Base-by-base conservation (phyloP, 768 basidiomycete species). In the Amyloporia xantha region DNA sequence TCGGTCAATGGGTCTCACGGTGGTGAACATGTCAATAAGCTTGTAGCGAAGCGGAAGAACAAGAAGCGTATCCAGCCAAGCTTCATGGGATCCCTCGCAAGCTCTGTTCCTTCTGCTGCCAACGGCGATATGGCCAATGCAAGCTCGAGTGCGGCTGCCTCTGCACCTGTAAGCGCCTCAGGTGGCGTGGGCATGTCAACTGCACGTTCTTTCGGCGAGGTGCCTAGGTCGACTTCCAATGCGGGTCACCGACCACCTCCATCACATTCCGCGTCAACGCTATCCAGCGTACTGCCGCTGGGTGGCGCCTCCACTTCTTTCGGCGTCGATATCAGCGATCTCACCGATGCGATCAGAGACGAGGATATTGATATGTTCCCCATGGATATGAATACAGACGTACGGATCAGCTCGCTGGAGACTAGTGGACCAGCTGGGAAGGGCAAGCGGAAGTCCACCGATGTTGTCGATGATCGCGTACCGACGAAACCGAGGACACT, bases 21-120 rank as follows among this genome's bases (percentile, higher is more conserved):
- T 1, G 78, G 75, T 13, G 85, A 86, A 62, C 71, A 76, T 41
- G 75, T 89, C 39, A 86, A 89, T 55, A 76, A 78, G 50, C 75
- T 90, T 11, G 80, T 89, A 6, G 86, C 86, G 42, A 87, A 88
- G 62, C 77, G 86, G 48, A 79, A 73, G 45, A 74, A 69, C 2
- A 86, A 87, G 68, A 86, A 84, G 62, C 77, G 86, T 43, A 72
- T 74, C n/a, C 75, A 74, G 53, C 75, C 77, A 21, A 61, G 68
- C 19, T 67, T 69, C 55, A 55, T 70, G 41, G 67, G 68, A 1
- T 51, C 58, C 20, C 33, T 61, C 5, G 54, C 52, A 6, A 66
- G 65, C 10, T 54, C 62, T 4, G 62, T 69, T 44, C 72, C 73
- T 23, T 72, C 73, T 39, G 63, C 62, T 3, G 41, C 39, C 9